Evolutionary conservation across 805 yeast species (phyloP).

Genomic region (Metschnikowia noctiluminum): DNA sequence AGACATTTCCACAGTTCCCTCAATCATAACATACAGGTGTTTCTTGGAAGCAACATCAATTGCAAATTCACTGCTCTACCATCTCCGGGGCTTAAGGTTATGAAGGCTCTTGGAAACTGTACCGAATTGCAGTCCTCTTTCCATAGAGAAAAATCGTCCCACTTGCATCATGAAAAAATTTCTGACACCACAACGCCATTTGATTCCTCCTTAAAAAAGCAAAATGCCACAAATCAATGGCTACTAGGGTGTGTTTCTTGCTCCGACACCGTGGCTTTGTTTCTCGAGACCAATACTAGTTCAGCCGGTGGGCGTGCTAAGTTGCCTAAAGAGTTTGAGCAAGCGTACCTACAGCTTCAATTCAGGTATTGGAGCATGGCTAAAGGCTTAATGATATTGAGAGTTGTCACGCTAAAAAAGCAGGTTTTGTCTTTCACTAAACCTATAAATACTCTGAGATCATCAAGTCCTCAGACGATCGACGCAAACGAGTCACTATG

Average conservation of each 20-base stretch:
- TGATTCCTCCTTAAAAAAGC: slow-evolving; percentile 30
- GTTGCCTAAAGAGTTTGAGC: slow-evolving; percentile 16
- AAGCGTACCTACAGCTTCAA: slow-evolving; percentile 32
- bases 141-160: slow-evolving; percentile 18
- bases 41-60: slow-evolving; percentile 2
- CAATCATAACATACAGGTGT: slow-evolving; percentile 1
- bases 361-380: slow-evolving; percentile 27
- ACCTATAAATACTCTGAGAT: background rate
- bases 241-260: slow-evolving; percentile 22
- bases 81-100: slow-evolving; percentile 31
- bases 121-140: slow-evolving; percentile 35
- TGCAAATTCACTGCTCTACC: slow-evolving; percentile 27
- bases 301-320: slow-evolving; percentile 20
- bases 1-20: slow-evolving; percentile 22
- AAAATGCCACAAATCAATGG: slow-evolving; percentile 40
- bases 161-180: slow-evolving; percentile 27
- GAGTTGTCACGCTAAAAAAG: slow-evolving; percentile 30
- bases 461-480: slow-evolving; percentile 19
- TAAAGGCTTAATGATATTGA: slow-evolving; percentile 20
- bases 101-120: slow-evolving; percentile 31
- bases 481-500: slow-evolving; percentile 26
- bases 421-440: slow-evolving; percentile 6
- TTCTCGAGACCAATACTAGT: slow-evolving; percentile 32
- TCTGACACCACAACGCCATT: slow-evolving; percentile 31
- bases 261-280: slow-evolving; percentile 26